Conservation (phyloP, 75 land plant genomes). For the Adiantum capillusveneris region DNA sequence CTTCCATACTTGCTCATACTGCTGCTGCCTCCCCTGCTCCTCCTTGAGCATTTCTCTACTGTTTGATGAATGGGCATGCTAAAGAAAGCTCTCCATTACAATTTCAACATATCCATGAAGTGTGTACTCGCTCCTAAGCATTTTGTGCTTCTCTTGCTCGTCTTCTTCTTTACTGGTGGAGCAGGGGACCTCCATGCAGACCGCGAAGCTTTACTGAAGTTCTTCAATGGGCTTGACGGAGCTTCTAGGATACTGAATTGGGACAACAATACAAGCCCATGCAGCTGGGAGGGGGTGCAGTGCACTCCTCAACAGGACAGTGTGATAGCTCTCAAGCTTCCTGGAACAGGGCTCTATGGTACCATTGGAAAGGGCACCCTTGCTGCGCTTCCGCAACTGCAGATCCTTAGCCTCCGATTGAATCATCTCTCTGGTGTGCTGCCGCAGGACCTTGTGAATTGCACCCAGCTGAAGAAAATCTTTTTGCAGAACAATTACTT, state of each 20-base stretch:
- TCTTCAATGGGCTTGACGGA: no score
- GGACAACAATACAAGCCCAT: constrained; percentile 22
- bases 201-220: no score
- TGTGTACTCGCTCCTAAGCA: no score
- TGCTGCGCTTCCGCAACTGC: constrained; percentile 38
- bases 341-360: constrained; percentile 55
- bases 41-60: no score
- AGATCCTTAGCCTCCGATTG: constrained; percentile 49
- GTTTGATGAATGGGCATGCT: no score
- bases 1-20: no score
- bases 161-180: no score
- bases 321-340: constrained; percentile 54
- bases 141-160: no score
- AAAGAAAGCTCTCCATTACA: no score
- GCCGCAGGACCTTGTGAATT: constrained; percentile 49
- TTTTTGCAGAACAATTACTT: constrained; percentile 56
- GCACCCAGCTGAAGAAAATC: constrained; percentile 36
- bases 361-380: constrained; percentile 38
- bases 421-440: constrained; percentile 47
- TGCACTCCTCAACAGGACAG: constrained; percentile 10
- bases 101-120: no score
- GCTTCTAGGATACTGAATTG: constrained; percentile 37
- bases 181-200: no score
- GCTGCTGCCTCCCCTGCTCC: no score
- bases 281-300: constrained; percentile 42